These are phyloP conservation scores for Metschnikowia corniflorae DNA, from an alignment of 805 yeast genomes.

Conservation along the genomic window DNA sequence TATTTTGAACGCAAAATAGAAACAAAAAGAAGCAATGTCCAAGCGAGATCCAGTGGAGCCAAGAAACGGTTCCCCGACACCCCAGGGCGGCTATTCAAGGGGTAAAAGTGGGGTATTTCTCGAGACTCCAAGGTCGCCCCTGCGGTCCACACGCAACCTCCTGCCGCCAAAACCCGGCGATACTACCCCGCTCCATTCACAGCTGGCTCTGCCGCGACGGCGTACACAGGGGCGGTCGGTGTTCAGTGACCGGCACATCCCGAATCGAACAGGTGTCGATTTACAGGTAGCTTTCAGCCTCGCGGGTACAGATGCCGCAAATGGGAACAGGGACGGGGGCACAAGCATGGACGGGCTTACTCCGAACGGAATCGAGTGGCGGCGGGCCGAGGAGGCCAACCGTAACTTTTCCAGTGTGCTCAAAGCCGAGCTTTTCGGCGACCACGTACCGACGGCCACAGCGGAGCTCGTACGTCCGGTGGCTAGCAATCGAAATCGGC, in stretches of 20 bases:
- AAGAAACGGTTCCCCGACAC: slow-evolving; percentile 5
- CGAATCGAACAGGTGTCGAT: slow-evolving; percentile 81
- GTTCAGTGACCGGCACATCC: slow-evolving; percentile 84
- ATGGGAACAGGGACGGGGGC: neutral
- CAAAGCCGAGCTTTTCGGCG: slow-evolving; percentile 89
- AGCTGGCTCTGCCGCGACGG: slow-evolving; percentile 45
- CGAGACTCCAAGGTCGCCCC: slow-evolving; percentile 41
- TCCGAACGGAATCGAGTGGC: slow-evolving; percentile 61
- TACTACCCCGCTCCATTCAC: slow-evolving; percentile 13
- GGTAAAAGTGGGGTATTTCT: neutral
- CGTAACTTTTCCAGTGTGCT: slow-evolving; percentile 81
- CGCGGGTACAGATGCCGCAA: slow-evolving; percentile 40
- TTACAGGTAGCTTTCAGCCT: slow-evolving; percentile 79
- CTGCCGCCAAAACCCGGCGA: slow-evolving; percentile 39
- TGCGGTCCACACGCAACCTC: slow-evolving; percentile 36
- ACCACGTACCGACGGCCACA: slow-evolving; percentile 59
- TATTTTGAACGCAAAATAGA: too few relatives aligned
- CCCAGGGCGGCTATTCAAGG: neutral
- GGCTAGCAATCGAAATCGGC: slow-evolving; percentile 1
- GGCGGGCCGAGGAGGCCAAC: slow-evolving; percentile 78
- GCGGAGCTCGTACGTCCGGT: slow-evolving; percentile 24
- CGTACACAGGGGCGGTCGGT: slow-evolving; percentile 45
- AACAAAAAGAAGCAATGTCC: too few relatives aligned
- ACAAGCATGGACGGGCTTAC: slow-evolving; percentile 17
- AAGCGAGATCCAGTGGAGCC: slow-evolving; percentile 1